Conservation (phyloP, 2,329 filamentous ascomycete genomes). For the Neurospora sp. region DNA sequence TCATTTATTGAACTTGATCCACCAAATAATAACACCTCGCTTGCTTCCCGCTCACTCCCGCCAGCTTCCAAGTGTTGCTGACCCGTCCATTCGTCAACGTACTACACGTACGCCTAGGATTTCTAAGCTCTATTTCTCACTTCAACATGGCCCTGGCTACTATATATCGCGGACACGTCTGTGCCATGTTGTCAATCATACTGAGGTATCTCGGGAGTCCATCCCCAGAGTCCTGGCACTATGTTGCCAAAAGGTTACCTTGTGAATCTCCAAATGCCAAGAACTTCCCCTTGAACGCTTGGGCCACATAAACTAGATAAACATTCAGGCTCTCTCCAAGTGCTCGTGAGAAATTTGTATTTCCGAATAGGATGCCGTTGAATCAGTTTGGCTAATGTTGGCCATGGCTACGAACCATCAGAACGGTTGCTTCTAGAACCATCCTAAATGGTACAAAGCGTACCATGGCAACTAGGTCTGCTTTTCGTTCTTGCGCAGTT, state of each 20-base stretch:
- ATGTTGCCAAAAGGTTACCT: neutral
- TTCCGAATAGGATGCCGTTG: neutral
- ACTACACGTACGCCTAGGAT: neutral
- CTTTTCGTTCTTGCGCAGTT: conserved; percentile 20
- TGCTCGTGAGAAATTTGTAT: neutral
- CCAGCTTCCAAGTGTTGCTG: neutral
- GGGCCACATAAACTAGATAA: neutral
- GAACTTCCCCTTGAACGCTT: neutral
- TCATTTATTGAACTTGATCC: neutral
- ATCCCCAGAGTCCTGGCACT: neutral
- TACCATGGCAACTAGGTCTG: neutral
- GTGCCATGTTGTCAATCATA: too few species aligned
- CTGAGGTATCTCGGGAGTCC: too few species aligned
- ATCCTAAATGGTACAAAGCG: neutral
- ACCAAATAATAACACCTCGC: neutral
- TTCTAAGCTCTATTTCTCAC: too few species aligned
- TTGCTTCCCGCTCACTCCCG: neutral
- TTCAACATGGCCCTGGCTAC: too few species aligned
- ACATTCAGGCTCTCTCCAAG: neutral
- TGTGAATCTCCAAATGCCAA: neutral
- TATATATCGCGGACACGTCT: too few species aligned
- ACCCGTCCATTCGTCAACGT: neutral
- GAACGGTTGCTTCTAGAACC: neutral
- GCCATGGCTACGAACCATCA: neutral
- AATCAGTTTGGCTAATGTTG: neutral